A percentile compares a stretch with the other conserved stretches of the same genome.
Evolutionary conservation across 805 yeast genomes (phyloP).

Genomic region (Schizosaccharomyces octosporus): DNA sequence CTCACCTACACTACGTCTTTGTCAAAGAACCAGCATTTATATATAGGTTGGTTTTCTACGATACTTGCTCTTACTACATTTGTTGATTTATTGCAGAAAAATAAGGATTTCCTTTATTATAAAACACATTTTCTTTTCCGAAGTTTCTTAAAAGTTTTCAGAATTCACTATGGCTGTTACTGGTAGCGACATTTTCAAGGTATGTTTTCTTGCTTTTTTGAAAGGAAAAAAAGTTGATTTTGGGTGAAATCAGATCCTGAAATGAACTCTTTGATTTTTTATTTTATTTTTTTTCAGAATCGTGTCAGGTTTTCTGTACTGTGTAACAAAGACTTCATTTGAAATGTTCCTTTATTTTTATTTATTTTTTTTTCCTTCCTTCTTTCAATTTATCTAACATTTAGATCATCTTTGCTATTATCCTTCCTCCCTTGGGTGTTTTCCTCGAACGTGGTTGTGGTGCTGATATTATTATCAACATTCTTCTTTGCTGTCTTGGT

Average conservation of each 20-base stretch:
- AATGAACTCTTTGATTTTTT: no score
- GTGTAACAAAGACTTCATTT: not conserved
- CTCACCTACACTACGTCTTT: no score
- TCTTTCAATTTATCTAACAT: not conserved
- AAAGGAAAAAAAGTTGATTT: not conserved
- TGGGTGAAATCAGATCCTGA: not conserved
- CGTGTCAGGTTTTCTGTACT: not conserved
- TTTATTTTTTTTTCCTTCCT: not conserved
- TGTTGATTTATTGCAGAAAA: not conserved
- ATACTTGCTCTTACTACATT: no score
- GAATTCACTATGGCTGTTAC: constrained; percentile 22
- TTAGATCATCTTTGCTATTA: constrained; percentile 17
- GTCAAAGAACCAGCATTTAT: no score
- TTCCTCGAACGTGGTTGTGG: constrained; percentile 35
- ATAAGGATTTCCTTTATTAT: not conserved
- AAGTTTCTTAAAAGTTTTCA: not conserved
- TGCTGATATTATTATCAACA: constrained; percentile 25
- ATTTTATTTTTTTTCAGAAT: not conserved
- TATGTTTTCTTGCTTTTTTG: constrained; percentile 12
- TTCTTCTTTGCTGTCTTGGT: constrained; percentile 44
- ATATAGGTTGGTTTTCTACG: no score
- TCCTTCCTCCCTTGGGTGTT: constrained; percentile 40
- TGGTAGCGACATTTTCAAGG: constrained; percentile 28
- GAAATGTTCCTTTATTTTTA: not conserved
- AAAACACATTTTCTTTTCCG: not conserved